These are phyloP conservation scores for Orbilia quercus DNA, from an alignment of 2,329 filamentous ascomycete species.

Conservation along the genomic window DNA sequence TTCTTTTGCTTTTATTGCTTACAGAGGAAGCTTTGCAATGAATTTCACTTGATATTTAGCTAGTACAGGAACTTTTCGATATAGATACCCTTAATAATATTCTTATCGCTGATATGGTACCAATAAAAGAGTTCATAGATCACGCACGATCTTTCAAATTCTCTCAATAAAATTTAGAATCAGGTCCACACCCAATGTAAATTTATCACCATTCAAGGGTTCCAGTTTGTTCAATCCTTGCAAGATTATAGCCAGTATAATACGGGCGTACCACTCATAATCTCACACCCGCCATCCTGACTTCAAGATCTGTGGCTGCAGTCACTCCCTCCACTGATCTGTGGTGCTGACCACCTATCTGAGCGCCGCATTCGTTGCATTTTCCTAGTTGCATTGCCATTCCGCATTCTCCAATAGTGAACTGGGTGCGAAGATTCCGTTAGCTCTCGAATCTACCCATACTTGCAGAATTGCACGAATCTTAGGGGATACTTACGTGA, in stretches of 20 bases:
- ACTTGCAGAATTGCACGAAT: neutral
- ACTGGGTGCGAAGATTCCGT: neutral
- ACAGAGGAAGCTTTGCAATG: neutral
- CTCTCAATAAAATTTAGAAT: too few species aligned
- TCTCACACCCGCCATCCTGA: conserved; percentile 14
- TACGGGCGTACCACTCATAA: too few species aligned
- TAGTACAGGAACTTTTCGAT: too few species aligned
- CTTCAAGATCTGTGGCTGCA: neutral
- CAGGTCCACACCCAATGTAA: too few species aligned
- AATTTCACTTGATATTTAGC: neutral
- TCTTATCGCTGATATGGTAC: too few species aligned
- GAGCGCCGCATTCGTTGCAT: conserved; percentile 43
- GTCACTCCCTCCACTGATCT: conserved; percentile 17
- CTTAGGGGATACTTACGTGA: conserved; percentile 57
- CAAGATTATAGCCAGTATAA: too few species aligned
- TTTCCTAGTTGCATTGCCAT: conserved; percentile 21
- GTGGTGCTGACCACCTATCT: conserved; percentile 30
- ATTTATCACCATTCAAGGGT: too few species aligned
- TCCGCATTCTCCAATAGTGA: conserved; percentile 42
- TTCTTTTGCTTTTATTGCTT: neutral
- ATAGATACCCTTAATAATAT: too few species aligned
- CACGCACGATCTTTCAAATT: too few species aligned
- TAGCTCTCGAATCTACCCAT: neutral
- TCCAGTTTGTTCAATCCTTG: too few species aligned
- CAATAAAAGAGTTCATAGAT: too few species aligned